These are phyloP conservation scores for Alloascoidea hylecoeti DNA, from an alignment of 805 yeast species.

Conservation along the genomic window DNA sequence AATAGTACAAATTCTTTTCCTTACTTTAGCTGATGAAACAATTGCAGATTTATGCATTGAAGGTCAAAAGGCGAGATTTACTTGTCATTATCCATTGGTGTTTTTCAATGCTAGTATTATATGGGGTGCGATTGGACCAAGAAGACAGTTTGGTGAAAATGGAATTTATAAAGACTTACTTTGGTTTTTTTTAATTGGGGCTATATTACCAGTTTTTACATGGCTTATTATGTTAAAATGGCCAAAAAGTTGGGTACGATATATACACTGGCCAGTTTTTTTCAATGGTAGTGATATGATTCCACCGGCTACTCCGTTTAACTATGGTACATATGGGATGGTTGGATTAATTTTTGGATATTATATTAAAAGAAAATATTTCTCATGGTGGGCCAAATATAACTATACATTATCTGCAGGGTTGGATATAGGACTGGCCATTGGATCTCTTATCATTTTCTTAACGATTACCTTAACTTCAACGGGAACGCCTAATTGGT, in stretches of 20 bases:
- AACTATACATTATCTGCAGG: conserved; percentile 36
- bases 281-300: conserved; percentile 44
- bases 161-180: conserved; percentile 37
- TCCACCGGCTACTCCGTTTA: conserved; percentile 68
- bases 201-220: conserved; percentile 25
- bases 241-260: conserved; percentile 24
- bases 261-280: conserved; percentile 56
- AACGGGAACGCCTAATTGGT: conserved; percentile 34
- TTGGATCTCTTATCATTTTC: conserved; percentile 44
- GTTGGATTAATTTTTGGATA: conserved; percentile 45
- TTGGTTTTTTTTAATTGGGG: conserved; percentile 50
- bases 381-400: conserved; percentile 60
- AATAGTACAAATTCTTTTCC: conserved; percentile 25
- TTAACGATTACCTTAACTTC: conserved; percentile 31
- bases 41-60: conserved; percentile 19
- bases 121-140: conserved; percentile 53
- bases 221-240: conserved; percentile 21
- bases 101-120: conserved; percentile 35
- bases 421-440: conserved; percentile 43
- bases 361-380: conserved; percentile 36
- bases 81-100: conserved; percentile 23
- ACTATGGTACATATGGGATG: conserved; percentile 40
- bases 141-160: conserved; percentile 33
- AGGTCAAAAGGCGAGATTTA: conserved; percentile 24
- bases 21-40: conserved; percentile 24